Evolutionary conservation across 176 grass and related monocot species (phyloP), one percentile per base, ranked within the genome.

Genomic region (Saccharum officinarum): DNA sequence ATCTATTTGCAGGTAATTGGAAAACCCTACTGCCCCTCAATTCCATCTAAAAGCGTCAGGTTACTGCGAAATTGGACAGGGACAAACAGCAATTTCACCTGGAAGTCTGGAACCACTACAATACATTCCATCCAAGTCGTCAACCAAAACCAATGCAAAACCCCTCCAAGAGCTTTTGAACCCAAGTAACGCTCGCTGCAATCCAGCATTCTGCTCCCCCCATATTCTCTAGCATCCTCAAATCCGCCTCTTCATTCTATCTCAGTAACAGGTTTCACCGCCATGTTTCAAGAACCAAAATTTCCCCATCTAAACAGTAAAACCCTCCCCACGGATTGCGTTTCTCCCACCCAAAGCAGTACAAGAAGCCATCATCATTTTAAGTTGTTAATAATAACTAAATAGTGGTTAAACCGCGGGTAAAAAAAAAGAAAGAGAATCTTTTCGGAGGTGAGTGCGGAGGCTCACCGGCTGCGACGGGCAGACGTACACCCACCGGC

Each of bases 401-500:
- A 41, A 16, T 30, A 71, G 13, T 18, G 17, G 49, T 18, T 54
- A 54, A 50, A 50, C 46, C 47, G 14, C 1, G 15, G 15, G 47
- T 0, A 7, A 45, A 18, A 47, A 7, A 13, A 15, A 47, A n/a
- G 33, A 34, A 3, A 36, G 34, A 36, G 4, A 31, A 38, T 34
- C 17, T 62, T 81, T 47, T 0, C 4, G 39, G 40, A 33, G 3
- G 45, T 20, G 13, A 37, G 40, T 34, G 28, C 17, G 41, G 82
- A 70, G 39, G 49, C 77, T 89, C 61, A 89, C 88, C 71, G 70
- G 88, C n/a, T 4, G 1, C 22, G 71, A 55, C 16, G 83, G 8
- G 80, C 88, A 90, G 46, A 86, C 80, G 67, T 83, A 90, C 8
- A 14, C 40, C 79, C 73, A 86, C 36, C 55, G 26, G 26, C 57